Base-by-base conservation (phyloP, 169 alveolate species). In the Plasmodium knowlesi region DNA sequence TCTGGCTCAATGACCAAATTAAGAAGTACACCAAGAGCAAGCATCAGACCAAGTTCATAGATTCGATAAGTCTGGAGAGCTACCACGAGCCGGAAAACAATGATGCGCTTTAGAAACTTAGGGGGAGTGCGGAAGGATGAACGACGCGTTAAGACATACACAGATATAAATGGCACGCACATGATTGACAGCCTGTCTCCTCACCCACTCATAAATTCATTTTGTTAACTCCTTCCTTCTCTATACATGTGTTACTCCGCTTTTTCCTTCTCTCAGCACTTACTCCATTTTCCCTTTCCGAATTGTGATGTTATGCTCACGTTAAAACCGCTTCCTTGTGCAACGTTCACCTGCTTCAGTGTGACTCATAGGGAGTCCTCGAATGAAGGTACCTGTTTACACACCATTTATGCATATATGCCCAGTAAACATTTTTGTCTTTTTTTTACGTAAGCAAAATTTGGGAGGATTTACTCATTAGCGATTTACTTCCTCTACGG, bases 1-100 rank as follows among this genome's bases (percentile, higher is more conserved):
- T 30, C 53, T 95, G 97, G 97, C 89, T 95, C 79, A 54, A 73
- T 25, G 82, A 46, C 67, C 94, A 76, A 78, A 16, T 89, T 78
- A 78, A 73, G 37, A 80, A 46, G 53, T 79, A 57, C 78, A 32
- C 70, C 82, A 89, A 89, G 71, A 80, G 73, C 39, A 89, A 89
- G 71, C 53, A 78, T 28, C 41, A 74, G 10, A 2, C 83, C 30
- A 89, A 89, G 82, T 41, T 79, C n/a, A 61, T 89, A 8, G 90
- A 89, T 34, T 79, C 94, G 19, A 39, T 89, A 41, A 89, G 94
- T 80, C 82, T 89, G 19, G 90, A 67, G 70, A 89, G 94, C 71
- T 89, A 85, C 41, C 67, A 79, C 74, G 94, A 80, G 41, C 90
- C 80, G 14, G 94, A 89, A 37, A 79, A 78, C 30, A 89, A 67